Conservation (phyloP, 164 flowering plant genomes). For the Vitis rupestris region DNA sequence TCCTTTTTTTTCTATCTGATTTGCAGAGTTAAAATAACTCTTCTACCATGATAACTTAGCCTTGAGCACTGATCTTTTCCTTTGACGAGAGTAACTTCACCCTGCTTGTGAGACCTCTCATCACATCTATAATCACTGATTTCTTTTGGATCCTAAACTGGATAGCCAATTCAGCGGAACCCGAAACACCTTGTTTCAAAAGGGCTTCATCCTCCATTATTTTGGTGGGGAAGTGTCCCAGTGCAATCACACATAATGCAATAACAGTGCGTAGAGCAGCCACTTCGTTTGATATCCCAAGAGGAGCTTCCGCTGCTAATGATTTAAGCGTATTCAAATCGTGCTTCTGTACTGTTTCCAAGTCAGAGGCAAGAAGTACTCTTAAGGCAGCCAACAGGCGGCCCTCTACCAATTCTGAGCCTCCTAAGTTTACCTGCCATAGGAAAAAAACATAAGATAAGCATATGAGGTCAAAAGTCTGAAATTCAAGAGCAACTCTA, state of each 20-base stretch:
- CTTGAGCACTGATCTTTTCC: constrained; percentile 21
- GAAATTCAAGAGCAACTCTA: background rate
- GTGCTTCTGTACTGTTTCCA: constrained; percentile 47
- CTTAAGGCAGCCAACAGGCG: constrained; percentile 86
- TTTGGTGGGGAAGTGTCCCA: constrained; percentile 80
- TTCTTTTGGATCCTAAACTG: constrained; percentile 87
- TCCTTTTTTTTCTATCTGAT: too few species aligned
- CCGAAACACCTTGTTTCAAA: constrained; percentile 42
- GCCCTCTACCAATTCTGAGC: constrained; percentile 74
- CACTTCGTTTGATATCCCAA: constrained; percentile 67
- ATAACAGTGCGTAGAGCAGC: constrained; percentile 65
- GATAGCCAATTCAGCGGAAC: constrained; percentile 52
- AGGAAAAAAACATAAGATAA: background rate
- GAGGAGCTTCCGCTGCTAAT: constrained; percentile 68
- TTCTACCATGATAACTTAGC: constrained; percentile 7
- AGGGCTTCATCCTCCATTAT: constrained; percentile 77
- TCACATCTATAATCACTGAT: constrained; percentile 63
- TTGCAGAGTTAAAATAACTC: background rate
- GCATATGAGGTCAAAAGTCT: background rate
- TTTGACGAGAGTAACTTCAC: constrained; percentile 47
- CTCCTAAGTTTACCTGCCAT: constrained; percentile 74
- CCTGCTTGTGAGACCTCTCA: constrained; percentile 67
- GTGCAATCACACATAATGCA: constrained; percentile 74
- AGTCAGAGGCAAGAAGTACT: constrained; percentile 57
- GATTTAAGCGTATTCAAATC: constrained; percentile 63